Base-by-base conservation (phyloP, 495 filamentous ascomycete genomes). In the Penicillium paradoxum region DNA sequence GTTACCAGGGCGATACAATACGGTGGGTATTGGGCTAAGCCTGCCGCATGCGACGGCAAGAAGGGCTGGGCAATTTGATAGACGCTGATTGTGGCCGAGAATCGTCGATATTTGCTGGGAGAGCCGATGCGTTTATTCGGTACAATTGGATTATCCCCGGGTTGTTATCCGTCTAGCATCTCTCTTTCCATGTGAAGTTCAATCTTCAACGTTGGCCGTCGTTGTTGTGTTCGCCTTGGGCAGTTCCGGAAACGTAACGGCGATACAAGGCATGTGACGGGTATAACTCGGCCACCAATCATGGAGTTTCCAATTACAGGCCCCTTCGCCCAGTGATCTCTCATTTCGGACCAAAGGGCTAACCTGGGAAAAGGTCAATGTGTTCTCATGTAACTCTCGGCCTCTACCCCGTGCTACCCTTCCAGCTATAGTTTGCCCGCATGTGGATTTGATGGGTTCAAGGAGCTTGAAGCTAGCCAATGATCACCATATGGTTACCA, bases 1-100 rank as follows among this genome's bases (percentile, higher is more conserved):
- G 63, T 64, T 66, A 66, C 63, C 63, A 49, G 33, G 53, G 63
- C 60, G 60, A 63, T 65, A 63, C 60, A 49, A 56, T 71, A 76
- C 68, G 36, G 13, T 37, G 54, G n/a, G 63, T 66, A 74, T 65
- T 61, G 67, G 52, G 51, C 50, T 55, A 43, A 54, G 49, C 45
- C 55, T 55, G 52, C 60, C 55, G 57, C 51, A 63, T 68, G 56
- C 67, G 54, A 63, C 57, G 60, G 22, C 21, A 50, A 47, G 49
- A 49, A 27, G 46, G 54, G 44, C 50, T 54, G 45, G 38, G 45
- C 43, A 45, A 42, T 37, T 41, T 45, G 37, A 49, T 49, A 49
- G 45, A 36, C 24, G 37, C 38, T 51, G 39, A 13, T 43, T 34
- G 11, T 18, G 22, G 46, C 38, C 29, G 29, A 36, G 29, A 36